phyloP scores from a whole-genome alignment of 257 asterid species.

The Forsythia viridissima region DNA sequence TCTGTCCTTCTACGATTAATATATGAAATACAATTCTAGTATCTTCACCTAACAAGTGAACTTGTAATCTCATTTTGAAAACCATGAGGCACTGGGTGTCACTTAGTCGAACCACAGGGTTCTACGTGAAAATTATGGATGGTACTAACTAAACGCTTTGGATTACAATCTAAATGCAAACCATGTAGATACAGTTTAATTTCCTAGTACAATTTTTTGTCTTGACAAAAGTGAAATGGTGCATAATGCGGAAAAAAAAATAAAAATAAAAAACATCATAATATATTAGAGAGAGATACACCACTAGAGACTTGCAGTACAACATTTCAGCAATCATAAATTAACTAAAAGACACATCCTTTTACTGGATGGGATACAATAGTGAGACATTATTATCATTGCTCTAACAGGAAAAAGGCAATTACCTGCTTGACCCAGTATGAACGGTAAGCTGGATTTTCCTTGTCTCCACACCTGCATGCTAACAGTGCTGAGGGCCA shows the following conservation, averaged over 20 bases:
- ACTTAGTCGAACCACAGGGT: background rate
- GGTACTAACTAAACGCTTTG: background rate
- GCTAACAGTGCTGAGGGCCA: constrained; percentile 80
- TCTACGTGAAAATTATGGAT: background rate
- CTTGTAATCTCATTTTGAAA: background rate
- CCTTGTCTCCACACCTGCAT: constrained; percentile 89
- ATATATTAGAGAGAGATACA: background rate
- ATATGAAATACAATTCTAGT: background rate
- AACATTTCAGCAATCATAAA: background rate
- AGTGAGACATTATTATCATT: background rate
- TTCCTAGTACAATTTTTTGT: background rate
- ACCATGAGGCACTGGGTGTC: background rate
- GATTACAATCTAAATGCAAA: background rate
- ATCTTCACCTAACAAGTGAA: background rate
- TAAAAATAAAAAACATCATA: background rate
- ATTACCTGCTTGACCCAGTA: constrained; percentile 91
- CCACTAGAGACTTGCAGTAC: background rate
- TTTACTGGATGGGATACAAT: background rate
- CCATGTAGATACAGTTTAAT: background rate
- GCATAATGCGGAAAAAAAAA: background rate
- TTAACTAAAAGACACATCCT: background rate
- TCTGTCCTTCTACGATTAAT: background rate
- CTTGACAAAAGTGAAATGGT: background rate
- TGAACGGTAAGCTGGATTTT: constrained; percentile 89
- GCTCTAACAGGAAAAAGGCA: constrained; percentile 16